Percentiles rank a stretch among this genome's conserved stretches.
Evolutionary conservation across 83 land plant genomes (phyloP).

Genomic region (Picea engelmannii): DNA sequence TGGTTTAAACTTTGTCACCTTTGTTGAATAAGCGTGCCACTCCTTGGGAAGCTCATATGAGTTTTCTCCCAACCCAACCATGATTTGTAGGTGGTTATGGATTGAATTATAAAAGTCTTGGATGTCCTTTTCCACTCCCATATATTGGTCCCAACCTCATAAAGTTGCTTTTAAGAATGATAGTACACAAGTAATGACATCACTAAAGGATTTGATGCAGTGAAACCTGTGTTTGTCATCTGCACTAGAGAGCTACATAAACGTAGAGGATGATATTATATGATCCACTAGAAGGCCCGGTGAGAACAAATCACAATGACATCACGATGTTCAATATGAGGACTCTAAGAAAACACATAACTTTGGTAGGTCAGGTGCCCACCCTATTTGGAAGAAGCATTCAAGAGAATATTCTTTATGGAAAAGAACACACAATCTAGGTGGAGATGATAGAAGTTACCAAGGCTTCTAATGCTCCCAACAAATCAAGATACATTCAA

Average conservation of each 20-base stretch:
- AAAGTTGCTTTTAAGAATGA: not conserved
- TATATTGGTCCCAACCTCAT: no score
- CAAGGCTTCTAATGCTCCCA: slow-evolving; percentile 54
- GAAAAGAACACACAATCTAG: slow-evolving; percentile 4
- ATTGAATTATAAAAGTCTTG: no score
- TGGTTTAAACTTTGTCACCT: no score
- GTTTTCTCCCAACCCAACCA: no score
- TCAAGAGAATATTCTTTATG: slow-evolving; percentile 28
- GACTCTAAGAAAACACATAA: slow-evolving; percentile 19
- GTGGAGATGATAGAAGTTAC: slow-evolving; percentile 30
- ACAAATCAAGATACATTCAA: not conserved
- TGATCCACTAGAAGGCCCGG: slow-evolving; percentile 7
- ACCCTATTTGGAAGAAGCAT: not conserved
- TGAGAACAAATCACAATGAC: slow-evolving; percentile 17
- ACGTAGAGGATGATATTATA: slow-evolving; percentile 39
- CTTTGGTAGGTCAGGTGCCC: slow-evolving; percentile 24
- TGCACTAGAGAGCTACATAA: slow-evolving; percentile 13
- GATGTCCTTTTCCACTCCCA: no score
- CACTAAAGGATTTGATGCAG: not conserved
- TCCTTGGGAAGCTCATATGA: no score
- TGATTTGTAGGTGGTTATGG: no score
- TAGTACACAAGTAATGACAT: slow-evolving; percentile 42
- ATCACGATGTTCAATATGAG: slow-evolving; percentile 13
- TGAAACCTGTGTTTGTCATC: no score
- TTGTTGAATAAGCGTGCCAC: no score